These are phyloP conservation scores for Ceratocystis huliohia DNA, from an alignment of 2,329 filamentous ascomycete genomes.

Conservation along the genomic window DNA sequence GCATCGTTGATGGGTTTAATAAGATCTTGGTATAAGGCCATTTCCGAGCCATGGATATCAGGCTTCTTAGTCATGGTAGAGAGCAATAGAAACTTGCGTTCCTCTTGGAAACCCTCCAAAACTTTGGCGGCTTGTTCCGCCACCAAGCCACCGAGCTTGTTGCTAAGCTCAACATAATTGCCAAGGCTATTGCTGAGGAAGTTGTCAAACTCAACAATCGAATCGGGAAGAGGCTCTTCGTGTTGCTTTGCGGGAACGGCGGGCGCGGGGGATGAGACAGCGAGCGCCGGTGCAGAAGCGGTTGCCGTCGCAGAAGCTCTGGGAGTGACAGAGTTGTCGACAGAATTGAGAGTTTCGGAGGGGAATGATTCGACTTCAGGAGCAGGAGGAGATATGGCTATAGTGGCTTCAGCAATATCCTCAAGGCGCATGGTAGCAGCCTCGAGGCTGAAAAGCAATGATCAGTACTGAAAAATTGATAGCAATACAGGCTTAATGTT, in stretches of 20 bases:
- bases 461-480: background rate
- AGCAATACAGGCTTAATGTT: background rate
- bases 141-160: constrained; percentile 62
- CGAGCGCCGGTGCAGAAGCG: constrained; percentile 16
- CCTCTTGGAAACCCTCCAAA: constrained; percentile 59
- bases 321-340: background rate
- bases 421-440: constrained; percentile 91
- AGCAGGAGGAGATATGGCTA: constrained; percentile 43
- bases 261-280: constrained; percentile 28
- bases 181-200: constrained; percentile 63
- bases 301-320: constrained; percentile 20
- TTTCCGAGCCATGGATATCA: constrained; percentile 48
- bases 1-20: constrained; percentile 78
- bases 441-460: constrained; percentile 56
- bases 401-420: constrained; percentile 74
- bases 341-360: background rate
- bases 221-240: constrained; percentile 53
- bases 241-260: constrained; percentile 30
- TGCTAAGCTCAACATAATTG: constrained; percentile 65
- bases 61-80: constrained; percentile 89
- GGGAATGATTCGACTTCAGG: constrained; percentile 29
- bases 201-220: constrained; percentile 77
- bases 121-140: constrained; percentile 59
- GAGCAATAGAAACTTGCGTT: constrained; percentile 78
- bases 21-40: constrained; percentile 58